A percentile compares a stretch with the other conserved stretches of the same genome.
Conservation (phyloP, 2,329 filamentous ascomycete species). For the Juglanconis juglandina region DNA sequence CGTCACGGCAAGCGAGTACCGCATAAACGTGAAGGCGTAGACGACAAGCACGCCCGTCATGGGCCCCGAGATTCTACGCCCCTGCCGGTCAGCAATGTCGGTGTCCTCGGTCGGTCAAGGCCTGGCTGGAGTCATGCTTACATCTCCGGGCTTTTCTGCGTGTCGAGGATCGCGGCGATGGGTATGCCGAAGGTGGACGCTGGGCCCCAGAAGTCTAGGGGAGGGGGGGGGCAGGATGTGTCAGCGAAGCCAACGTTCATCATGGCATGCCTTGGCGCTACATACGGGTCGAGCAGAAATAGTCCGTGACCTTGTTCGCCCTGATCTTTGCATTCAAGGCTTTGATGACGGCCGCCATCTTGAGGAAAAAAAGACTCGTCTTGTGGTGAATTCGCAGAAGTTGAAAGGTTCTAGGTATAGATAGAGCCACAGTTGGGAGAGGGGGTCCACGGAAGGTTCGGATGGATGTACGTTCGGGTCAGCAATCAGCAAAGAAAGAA, state of each 20-base stretch:
- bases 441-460: too few relatives aligned
- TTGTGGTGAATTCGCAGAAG: too few relatives aligned
- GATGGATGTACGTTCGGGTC: too few relatives aligned
- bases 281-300: slow-evolving; percentile 85
- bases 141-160: slow-evolving; percentile 81
- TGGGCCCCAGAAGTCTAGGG: slow-evolving; percentile 80
- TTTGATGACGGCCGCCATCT: slow-evolving; percentile 60
- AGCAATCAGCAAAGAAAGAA: too few relatives aligned
- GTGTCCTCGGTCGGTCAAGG: too few relatives aligned
- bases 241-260: not conserved
- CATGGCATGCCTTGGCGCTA: slow-evolving; percentile 26
- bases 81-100: too few relatives aligned
- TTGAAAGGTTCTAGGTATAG: too few relatives aligned
- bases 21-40: slow-evolving; percentile 71
- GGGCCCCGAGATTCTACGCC: slow-evolving; percentile 55
- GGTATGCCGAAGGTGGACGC: slow-evolving; percentile 87
- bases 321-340: slow-evolving; percentile 81
- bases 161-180: slow-evolving; percentile 76
- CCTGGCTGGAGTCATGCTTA: slow-evolving; percentile 43
- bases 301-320: slow-evolving; percentile 72
- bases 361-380: too few relatives aligned
- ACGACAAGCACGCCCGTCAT: slow-evolving; percentile 66
- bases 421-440: too few relatives aligned
- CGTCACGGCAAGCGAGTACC: slow-evolving; percentile 64
- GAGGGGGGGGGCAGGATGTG: too few relatives aligned